These are phyloP conservation scores for Suhomyces ambrosiae DNA, from an alignment of 1,139 yeast species.

Conservation along the genomic window DNA sequence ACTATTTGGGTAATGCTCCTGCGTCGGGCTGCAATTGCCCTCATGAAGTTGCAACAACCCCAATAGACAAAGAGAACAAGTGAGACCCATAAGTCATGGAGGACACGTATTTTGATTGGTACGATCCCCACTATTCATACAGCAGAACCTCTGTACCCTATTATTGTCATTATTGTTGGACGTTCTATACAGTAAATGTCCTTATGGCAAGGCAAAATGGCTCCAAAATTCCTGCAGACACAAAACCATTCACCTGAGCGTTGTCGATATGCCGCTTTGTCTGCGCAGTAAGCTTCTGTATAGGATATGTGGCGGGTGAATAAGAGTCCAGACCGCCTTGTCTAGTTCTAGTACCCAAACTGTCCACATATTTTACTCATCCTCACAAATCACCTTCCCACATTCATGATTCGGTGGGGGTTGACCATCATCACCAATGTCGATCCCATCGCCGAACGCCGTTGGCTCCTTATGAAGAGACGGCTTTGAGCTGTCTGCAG, in stretches of 20 bases:
- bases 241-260: slow-evolving; percentile 3
- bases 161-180: too few relatives aligned
- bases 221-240: neutral
- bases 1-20: neutral
- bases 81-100: too few relatives aligned
- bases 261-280: slow-evolving; percentile 2
- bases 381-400: too few relatives aligned
- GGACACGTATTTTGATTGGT: too few relatives aligned
- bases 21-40: slow-evolving; percentile 3
- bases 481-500: slow-evolving; percentile 3
- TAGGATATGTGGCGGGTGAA: slow-evolving; percentile 1
- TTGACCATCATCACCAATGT: too few relatives aligned
- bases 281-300: slow-evolving; percentile 6
- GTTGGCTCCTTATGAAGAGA: slow-evolving; percentile 5
- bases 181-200: neutral
- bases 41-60: neutral
- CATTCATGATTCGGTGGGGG: too few relatives aligned
- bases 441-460: too few relatives aligned
- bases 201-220: neutral
- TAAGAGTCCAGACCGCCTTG: neutral
- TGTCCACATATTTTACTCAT: too few relatives aligned
- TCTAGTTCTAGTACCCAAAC: too few relatives aligned
- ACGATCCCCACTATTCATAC: too few relatives aligned
- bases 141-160: too few relatives aligned
- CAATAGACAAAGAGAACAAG: too few relatives aligned